A percentile compares a stretch with the other conserved stretches of the same genome.
Conservation (phyloP, 306 rosid species). For the Sicyos edulis region DNA sequence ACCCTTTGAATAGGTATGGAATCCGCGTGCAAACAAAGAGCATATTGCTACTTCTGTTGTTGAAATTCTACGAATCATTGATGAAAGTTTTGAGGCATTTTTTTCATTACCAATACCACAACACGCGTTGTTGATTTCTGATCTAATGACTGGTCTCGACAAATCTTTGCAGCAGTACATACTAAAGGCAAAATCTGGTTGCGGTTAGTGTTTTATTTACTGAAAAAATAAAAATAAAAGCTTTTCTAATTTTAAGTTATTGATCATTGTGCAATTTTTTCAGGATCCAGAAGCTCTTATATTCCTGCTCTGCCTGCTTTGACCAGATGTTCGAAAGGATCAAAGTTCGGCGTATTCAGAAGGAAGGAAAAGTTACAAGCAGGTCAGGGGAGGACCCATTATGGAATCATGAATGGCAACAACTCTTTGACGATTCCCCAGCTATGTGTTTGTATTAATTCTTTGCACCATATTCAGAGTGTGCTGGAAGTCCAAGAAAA, state of each 20-base stretch:
- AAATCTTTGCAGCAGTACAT: constrained; percentile 74
- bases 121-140: constrained; percentile 59
- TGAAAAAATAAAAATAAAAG: neutral
- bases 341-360: constrained; percentile 64
- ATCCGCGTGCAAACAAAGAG: constrained; percentile 70
- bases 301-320: constrained; percentile 71
- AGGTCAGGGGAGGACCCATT: constrained; percentile 50
- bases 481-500: constrained; percentile 65
- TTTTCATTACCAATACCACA: constrained; percentile 70
- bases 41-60: constrained; percentile 70
- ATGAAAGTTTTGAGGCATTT: constrained; percentile 88
- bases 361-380: constrained; percentile 59
- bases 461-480: constrained; percentile 71
- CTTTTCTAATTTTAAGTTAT: neutral
- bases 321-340: constrained; percentile 76
- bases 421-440: constrained; percentile 54
- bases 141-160: constrained; percentile 72
- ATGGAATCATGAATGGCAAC: constrained; percentile 44
- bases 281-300: constrained; percentile 58
- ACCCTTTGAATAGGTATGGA: constrained; percentile 53
- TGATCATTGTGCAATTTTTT: constrained; percentile 23
- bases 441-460: constrained; percentile 73
- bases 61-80: constrained; percentile 67
- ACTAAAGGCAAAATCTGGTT: constrained; percentile 67
- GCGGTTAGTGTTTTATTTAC: constrained; percentile 47